These are phyloP conservation scores for Macaranga tanarius DNA, from an alignment of 441 rosid species.

Conservation along the genomic window DNA sequence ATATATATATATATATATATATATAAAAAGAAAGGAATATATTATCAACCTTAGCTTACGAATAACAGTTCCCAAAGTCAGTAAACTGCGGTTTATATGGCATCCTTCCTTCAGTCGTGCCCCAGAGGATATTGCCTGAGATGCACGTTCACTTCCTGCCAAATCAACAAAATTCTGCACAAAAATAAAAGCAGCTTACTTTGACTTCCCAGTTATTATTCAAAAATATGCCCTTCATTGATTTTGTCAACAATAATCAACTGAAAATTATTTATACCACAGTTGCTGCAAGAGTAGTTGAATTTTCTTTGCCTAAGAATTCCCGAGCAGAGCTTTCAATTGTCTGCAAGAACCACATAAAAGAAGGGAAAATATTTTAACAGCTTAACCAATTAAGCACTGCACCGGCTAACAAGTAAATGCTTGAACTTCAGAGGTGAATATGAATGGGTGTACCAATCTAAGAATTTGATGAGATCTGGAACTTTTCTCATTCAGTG, in stretches of 20 bases:
- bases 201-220: not conserved
- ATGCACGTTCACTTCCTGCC: constrained; percentile 98
- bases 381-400: constrained; percentile 2
- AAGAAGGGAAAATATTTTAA: not conserved
- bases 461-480: constrained; percentile 94
- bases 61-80: constrained; percentile 88
- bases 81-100: constrained; percentile 89
- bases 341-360: constrained; percentile 41
- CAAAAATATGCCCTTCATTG: not conserved
- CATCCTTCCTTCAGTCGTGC: constrained; percentile 93
- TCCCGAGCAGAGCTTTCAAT: constrained; percentile 88
- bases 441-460: constrained; percentile 43
- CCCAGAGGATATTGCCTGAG: constrained; percentile 83
- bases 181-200: constrained; percentile 15
- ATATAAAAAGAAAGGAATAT: constrained; percentile 14
- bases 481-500: constrained; percentile 76
- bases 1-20: too few relatives aligned
- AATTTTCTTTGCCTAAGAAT: constrained; percentile 62
- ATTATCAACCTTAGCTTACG: constrained; percentile 79
- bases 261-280: constrained; percentile 52
- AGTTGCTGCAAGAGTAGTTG: constrained; percentile 71
- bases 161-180: constrained; percentile 87
- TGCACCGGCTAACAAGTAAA: not conserved
- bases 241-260: not conserved
- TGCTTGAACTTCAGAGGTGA: constrained; percentile 22